Base-by-base conservation (phyloP, 2,329 filamentous ascomycete genomes). In the Mycosphaerella sp. region DNA sequence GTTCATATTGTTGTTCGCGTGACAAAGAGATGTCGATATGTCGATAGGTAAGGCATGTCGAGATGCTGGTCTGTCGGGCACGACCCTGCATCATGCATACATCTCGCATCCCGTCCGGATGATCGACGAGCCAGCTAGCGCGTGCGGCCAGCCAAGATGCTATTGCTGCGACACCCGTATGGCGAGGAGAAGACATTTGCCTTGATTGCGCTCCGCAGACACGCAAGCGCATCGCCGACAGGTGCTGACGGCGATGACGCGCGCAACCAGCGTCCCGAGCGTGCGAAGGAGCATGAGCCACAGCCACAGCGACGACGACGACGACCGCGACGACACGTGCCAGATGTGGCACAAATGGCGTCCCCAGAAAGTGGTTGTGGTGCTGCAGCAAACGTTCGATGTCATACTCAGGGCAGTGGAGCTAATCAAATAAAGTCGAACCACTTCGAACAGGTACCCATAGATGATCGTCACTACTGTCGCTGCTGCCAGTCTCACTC, bases 1-100 rank as follows among this genome's bases (percentile, higher is more conserved):
- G 5, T 44, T 54, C 41, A 47, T 55, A 55, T 55, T 55, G 53
- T 55, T 34, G 34, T 29, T 44, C 40, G 26, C n/a, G 48, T 44
- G 53, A 55, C 53, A 51, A 55, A 52, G 48, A 39, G 34, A 38
- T n/a, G 12, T 3, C 10, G 34, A 38, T n/a, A 38, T 38, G 10
- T 38, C 12, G 10, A 11, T 12, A 17, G 14, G 14, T 17, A 38
- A 38, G 10, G 10, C 8, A 11, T 38, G 34, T 38, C 34, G 34
- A n/a, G 10, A 53, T 17, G 36, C 45, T 11, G 4, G 34, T 32
- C 45, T 40, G 32, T 29, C 21, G 47, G 38, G 1, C 26, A 26
- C 21, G 21, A 21, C 9, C 17, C 23, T 29, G 36, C 41, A 36
- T 45, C 44, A 54, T 54, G 45, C 45, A 49, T 34, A 12, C 21